phyloP scores from a whole-genome alignment of 257 asterid species.

The Solanum chiquidenum region DNA sequence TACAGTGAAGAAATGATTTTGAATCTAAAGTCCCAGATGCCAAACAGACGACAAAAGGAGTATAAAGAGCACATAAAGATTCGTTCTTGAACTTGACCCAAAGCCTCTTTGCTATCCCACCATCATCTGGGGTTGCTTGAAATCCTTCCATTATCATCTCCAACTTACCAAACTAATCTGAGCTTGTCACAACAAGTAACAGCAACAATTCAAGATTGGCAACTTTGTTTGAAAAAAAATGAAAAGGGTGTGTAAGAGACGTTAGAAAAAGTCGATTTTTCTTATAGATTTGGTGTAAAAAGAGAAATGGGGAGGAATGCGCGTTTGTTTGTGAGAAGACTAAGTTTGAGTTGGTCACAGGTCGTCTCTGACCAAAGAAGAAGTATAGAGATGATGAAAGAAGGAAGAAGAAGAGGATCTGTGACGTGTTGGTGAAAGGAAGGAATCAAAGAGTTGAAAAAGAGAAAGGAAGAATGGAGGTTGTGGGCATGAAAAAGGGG shows the following conservation, averaged over 20 bases:
- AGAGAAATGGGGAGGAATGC: neutral
- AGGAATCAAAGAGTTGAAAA: neutral
- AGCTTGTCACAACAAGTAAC: neutral
- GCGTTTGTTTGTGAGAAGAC: neutral
- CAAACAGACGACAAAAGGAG: conserved; percentile 41
- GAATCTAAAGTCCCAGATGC: conserved; percentile 47
- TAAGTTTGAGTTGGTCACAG: neutral
- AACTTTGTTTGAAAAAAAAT: neutral
- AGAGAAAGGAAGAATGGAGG: too few species aligned
- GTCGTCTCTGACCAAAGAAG: neutral
- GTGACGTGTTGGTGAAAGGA: neutral
- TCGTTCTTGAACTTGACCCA: conserved; percentile 45
- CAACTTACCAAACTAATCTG: neutral
- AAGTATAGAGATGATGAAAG: neutral
- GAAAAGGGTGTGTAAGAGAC: neutral
- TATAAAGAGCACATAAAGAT: conserved; percentile 45
- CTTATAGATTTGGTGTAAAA: neutral
- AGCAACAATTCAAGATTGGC: neutral
- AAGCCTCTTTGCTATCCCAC: conserved; percentile 42
- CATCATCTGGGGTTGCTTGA: conserved; percentile 28
- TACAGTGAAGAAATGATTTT: conserved; percentile 28
- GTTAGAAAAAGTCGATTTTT: neutral
- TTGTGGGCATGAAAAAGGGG: neutral
- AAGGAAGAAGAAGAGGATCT: neutral
- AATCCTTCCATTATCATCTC: neutral